Evolutionary conservation across 2,329 filamentous ascomycete genomes (phyloP).

Genomic region (Penicillium sp.): DNA sequence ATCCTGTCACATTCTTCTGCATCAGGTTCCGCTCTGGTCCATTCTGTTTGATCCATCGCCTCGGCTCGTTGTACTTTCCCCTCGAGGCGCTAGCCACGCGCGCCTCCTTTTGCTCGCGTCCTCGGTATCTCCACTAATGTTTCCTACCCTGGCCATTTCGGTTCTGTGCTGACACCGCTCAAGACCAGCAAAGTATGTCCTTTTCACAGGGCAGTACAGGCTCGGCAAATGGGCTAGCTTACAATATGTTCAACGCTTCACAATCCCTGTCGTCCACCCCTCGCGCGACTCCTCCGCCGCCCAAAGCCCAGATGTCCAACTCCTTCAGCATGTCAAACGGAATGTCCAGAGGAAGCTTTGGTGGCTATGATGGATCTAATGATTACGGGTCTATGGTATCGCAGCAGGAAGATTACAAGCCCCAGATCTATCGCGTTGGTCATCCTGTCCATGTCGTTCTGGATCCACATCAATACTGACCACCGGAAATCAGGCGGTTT

Average conservation of each 20-base stretch:
- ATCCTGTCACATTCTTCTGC: conserved; percentile 13
- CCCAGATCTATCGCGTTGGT: conserved; percentile 46
- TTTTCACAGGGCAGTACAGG: conserved; percentile 38
- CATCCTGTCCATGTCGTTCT: conserved; percentile 2
- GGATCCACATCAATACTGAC: conserved; percentile 10
- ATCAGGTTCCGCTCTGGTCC: conserved; percentile 4
- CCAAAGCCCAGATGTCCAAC: conserved; percentile 39
- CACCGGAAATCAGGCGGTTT: conserved; percentile 59
- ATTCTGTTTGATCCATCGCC: conserved; percentile 14
- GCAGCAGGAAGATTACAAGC: conserved; percentile 38
- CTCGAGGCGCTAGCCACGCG: conserved; percentile 26
- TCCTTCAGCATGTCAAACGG: conserved; percentile 39
- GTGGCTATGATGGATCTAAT: conserved; percentile 39
- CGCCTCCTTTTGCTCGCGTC: conserved; percentile 30
- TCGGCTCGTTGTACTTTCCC: conserved; percentile 17
- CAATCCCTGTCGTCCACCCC: conserved; percentile 44
- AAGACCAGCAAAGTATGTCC: conserved; percentile 25
- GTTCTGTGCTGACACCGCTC: conserved; percentile 7
- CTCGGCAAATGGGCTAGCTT: conserved; percentile 35
- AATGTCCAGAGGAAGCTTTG: conserved; percentile 33
- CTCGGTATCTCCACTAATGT: conserved; percentile 21
- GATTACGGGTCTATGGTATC: conserved; percentile 35
- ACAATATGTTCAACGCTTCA: conserved; percentile 40
- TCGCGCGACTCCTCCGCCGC: conserved; percentile 42
- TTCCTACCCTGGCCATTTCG: conserved; percentile 13